Conservation (phyloP, 2,329 filamentous ascomycete genomes). For the Xylariaceae sp. region DNA sequence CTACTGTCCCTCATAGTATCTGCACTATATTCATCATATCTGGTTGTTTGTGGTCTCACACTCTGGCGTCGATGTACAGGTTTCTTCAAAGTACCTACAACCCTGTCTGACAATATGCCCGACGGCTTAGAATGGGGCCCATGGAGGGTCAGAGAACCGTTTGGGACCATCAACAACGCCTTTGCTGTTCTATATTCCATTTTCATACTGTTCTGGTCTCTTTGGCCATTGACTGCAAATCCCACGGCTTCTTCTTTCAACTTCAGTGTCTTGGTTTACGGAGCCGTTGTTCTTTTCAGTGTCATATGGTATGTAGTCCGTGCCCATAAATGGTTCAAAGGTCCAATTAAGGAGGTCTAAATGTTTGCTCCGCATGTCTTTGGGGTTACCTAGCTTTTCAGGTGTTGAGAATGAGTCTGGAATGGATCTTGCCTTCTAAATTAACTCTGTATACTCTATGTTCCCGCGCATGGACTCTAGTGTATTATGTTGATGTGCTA, state of each 20-base stretch:
- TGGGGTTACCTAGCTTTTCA: too few relatives aligned
- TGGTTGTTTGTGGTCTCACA: conserved; percentile 38
- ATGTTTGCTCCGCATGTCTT: too few relatives aligned
- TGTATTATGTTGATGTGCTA: too few relatives aligned
- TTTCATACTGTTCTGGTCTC: conserved; percentile 56
- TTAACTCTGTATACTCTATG: too few relatives aligned
- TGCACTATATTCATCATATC: conserved; percentile 43
- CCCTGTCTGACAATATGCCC: background rate
- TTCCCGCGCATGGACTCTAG: too few relatives aligned
- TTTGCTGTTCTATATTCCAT: conserved; percentile 53
- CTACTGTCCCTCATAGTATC: conserved; percentile 43
- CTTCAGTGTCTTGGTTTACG: conserved; percentile 46
- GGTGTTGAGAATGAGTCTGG: too few relatives aligned
- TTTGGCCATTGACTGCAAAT: conserved; percentile 43
- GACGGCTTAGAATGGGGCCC: conserved; percentile 47
- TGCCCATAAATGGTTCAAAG: conserved; percentile 43
- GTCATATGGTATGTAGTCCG: conserved; percentile 45
- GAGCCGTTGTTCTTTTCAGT: conserved; percentile 41
- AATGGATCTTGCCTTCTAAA: too few relatives aligned
- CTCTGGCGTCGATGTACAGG: conserved; percentile 38
- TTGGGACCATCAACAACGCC: conserved; percentile 53
- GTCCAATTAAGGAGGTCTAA: conserved; percentile 36
- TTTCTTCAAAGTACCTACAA: conserved; percentile 25
- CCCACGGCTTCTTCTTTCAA: conserved; percentile 42
- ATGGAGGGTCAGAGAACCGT: conserved; percentile 49